Evolutionary conservation across 2,329 filamentous ascomycete species (phyloP), one percentile per base, ranked within the genome.

Genomic region (Bipolaris bicolor): DNA sequence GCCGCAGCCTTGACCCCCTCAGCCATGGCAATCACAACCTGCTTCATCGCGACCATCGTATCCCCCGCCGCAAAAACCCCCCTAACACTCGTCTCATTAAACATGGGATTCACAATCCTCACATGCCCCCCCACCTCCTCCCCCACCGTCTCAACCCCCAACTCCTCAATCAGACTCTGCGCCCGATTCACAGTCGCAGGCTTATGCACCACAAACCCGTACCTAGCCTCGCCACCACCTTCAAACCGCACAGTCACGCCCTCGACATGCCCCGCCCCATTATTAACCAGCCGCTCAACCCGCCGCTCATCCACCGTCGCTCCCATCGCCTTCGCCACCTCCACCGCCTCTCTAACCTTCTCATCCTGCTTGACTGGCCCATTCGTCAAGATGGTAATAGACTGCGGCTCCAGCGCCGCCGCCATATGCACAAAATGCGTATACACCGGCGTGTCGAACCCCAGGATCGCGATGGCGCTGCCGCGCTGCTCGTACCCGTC

Each of bases 401-500:
- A 53, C 5, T 61, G 52, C 1, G 60, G 41, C 20, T 72, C 70
- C n/a, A 75, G 68, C 0, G 60, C 57, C 1, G 51, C 37, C 1
- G 69, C 70, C 69, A 74, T 71, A 34, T 62, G 55, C 2, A 68
- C 66, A 3, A 68, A 43, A 49, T 73, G 72, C 3, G 60, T 49
- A n/a, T 59, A 63, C 48, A 59, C 57, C 1, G 70, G 67, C n/a
- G 51, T 61, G 9, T 60, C 55, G 31, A 67, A 70, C 2, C 59
- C 63, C 0, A 75, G 60, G 16, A 75, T 58, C 3, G 71, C 72
- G 5, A 72, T 67, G 0, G 73, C 64, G 1, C 62, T 64, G 1
- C 82, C 83, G 13, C 81, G 77, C 49, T 87, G 82, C 60, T 88
- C 85, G 66, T 79, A 87, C 4, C 85, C 85, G 60, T 87, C 80